Percentiles rank a stretch among this genome's conserved stretches.
Evolutionary conservation across 306 rosid genomes (phyloP).

Genomic region (Dryas drummondii): DNA sequence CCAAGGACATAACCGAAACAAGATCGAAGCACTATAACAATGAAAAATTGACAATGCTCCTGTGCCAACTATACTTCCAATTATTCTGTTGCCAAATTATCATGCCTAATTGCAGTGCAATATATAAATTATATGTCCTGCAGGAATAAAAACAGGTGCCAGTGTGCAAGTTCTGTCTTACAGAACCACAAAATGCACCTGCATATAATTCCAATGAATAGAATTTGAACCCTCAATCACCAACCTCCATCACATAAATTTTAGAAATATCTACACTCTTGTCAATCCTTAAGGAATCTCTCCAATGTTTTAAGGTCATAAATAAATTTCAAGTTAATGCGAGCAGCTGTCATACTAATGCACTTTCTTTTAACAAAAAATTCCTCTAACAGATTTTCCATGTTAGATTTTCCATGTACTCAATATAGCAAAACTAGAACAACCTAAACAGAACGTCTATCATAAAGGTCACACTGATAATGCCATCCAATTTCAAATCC

Average conservation of each 20-base stretch:
- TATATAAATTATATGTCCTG: too few relatives aligned
- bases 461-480: too few relatives aligned
- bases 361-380: background rate
- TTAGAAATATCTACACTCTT: background rate
- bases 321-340: background rate
- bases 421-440: background rate
- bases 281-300: background rate
- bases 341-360: background rate
- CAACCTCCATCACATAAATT: background rate
- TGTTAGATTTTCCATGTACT: background rate
- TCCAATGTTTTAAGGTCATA: background rate
- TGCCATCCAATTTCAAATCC: background rate
- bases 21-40: too few relatives aligned
- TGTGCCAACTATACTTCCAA: too few relatives aligned
- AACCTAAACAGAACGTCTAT: background rate
- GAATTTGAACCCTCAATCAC: background rate
- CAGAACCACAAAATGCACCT: background rate
- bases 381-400: background rate
- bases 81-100: too few relatives aligned
- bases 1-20: too few relatives aligned
- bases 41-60: too few relatives aligned
- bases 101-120: too few relatives aligned
- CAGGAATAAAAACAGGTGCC: too few relatives aligned
- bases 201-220: background rate
- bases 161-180: too few relatives aligned